Conservation (phyloP, 78 protist genomes). For the Dictyostelium brefeldianum region DNA sequence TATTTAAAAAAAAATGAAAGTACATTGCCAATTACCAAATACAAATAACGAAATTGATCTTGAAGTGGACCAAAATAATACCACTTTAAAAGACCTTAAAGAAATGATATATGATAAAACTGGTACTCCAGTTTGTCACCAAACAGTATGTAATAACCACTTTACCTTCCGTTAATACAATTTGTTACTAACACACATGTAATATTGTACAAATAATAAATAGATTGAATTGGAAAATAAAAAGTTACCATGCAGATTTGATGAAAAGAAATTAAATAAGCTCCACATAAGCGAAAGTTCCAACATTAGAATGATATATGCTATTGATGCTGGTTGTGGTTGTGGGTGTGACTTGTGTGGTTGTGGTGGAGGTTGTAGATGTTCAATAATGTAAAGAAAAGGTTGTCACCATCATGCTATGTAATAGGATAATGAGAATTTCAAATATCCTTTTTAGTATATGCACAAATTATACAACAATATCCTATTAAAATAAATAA, state of each 20-base stretch:
- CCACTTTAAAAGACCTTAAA: background rate
- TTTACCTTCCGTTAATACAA: no score
- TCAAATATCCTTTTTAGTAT: no score
- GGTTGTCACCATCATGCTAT: no score
- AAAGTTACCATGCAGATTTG: background rate
- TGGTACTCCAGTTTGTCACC: background rate
- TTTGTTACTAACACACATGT: no score
- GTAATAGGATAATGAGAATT: no score
- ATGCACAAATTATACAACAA: no score
- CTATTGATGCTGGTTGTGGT: slow-evolving; percentile 24
- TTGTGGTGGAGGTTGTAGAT: no score
- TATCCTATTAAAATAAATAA: no score
- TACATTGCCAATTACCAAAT: slow-evolving; percentile 13
- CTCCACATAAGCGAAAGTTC: background rate
- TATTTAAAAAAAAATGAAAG: slow-evolving; percentile 22
- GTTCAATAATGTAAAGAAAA: no score
- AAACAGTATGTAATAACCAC: no score
- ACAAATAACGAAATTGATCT: background rate
- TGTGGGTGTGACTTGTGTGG: background rate
- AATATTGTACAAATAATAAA: no score
- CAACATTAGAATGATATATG: slow-evolving; percentile 8
- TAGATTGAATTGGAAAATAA: background rate
- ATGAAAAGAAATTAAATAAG: background rate
- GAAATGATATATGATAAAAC: slow-evolving; percentile 18
- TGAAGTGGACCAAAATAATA: background rate